Evolutionary conservation across 2,329 filamentous ascomycete genomes (phyloP), one percentile per base, ranked within the genome.

Genomic region (Westerdykella sp.): DNA sequence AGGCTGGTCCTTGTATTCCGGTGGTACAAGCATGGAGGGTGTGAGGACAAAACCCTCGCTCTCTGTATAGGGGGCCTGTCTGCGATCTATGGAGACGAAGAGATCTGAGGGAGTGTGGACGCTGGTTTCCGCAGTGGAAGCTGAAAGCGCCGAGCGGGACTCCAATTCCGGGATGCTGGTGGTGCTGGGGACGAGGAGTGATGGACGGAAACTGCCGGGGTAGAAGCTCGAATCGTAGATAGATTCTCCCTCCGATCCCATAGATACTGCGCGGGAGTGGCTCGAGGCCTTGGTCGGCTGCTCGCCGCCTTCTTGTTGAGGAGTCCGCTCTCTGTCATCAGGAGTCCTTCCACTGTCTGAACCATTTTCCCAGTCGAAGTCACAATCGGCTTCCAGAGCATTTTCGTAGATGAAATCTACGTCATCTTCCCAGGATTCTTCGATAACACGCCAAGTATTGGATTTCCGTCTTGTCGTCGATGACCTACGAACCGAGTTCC

Each of bases 371-470:
- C 78, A 81, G 45, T 81, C 76, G 44, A 79, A 80, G 48, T 82
- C 71, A 49, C 75, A 80, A 41, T 77, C 75, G 1, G 78, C 77
- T 59, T 81, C 79, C 5, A 78, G 73, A 21, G 75, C 76, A 55
- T 79, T 74, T 47, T 80, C 75, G 51, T 81, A 81, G 53, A 76
- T 79, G 53, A 77, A 81, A 50, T 81, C 78, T 43, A 82, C 77
- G 46, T 80, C 77, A 32, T 79, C 77, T 53, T 82, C 78, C 79
- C 79, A 82, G 1, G 73, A 75, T 12, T 62, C 62, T 39, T 73
- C 70, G 22, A 67, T 59, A 13, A 50, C 57, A 21, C 58, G 58
- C 58, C 62, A 66, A 10, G 57, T 59, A 40, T 60, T 63, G 1
- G 63, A 67, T 34, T 57, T 55, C 37, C 60, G 57, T 25, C 58